These are phyloP conservation scores for Prunus mume DNA, from an alignment of 306 rosid genomes.

Conservation along the genomic window DNA sequence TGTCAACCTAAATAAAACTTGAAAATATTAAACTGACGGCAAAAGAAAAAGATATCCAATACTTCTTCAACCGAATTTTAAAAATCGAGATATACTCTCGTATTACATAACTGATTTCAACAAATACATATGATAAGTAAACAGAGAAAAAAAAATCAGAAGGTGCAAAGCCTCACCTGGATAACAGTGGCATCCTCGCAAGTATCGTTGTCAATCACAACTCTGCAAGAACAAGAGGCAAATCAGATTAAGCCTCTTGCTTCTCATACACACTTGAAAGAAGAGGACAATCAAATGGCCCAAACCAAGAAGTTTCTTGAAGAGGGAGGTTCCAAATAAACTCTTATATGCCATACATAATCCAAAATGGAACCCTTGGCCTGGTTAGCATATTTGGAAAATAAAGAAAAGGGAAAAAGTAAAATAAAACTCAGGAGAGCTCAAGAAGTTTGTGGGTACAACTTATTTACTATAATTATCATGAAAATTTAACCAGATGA, in stretches of 20 bases:
- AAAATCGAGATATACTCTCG: background rate
- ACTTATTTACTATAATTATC: background rate
- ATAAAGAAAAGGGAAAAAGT: background rate
- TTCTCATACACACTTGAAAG: slow-evolving; percentile 17
- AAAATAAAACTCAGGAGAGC: background rate
- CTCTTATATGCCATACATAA: background rate
- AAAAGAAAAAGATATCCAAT: background rate
- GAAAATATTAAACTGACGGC: background rate
- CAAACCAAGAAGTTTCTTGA: background rate
- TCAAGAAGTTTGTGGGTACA: background rate
- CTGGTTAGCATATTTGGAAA: background rate
- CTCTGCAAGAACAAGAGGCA: slow-evolving; percentile 52
- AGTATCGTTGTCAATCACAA: slow-evolving; percentile 81
- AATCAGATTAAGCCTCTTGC: slow-evolving; percentile 21
- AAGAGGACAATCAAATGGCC: slow-evolving; percentile 11
- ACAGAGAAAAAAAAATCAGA: background rate
- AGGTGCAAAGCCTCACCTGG: slow-evolving; percentile 43
- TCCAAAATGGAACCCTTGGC: slow-evolving; percentile 7
- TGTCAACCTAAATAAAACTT: slow-evolving; percentile 60
- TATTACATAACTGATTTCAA: background rate
- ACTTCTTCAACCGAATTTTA: slow-evolving; percentile 6
- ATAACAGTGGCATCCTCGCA: slow-evolving; percentile 79
- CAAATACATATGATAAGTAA: slow-evolving; percentile 5
- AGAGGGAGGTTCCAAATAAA: background rate
- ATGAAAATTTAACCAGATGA: background rate